Evolutionary conservation across 805 yeast species (phyloP).

Genomic region (Candida chilensis): DNA sequence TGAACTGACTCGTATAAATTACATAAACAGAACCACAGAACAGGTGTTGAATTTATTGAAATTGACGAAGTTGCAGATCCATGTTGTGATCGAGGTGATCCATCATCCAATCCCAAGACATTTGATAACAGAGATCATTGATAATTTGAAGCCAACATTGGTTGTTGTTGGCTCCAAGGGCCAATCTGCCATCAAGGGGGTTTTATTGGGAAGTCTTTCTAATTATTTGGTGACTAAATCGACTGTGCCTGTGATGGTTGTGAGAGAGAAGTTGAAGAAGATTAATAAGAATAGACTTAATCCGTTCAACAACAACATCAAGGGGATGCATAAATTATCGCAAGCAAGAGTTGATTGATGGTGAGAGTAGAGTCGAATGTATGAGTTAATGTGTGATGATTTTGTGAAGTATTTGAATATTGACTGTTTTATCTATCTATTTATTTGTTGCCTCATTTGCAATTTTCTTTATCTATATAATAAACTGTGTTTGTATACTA

Average conservation of each 20-base stretch:
- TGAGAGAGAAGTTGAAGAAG: constrained; percentile 61
- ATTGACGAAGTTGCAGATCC: constrained; percentile 63
- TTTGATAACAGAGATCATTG: constrained; percentile 59
- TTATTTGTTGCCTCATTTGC: too few relatives aligned
- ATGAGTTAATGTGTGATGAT: too few relatives aligned
- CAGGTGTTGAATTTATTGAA: constrained; percentile 41
- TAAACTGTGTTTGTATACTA: too few relatives aligned
- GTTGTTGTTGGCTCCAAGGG: constrained; percentile 76
- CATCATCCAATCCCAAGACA: constrained; percentile 74
- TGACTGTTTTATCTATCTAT: too few relatives aligned
- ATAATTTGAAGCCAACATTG: constrained; percentile 62
- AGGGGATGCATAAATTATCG: constrained; percentile 37
- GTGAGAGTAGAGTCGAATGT: too few relatives aligned
- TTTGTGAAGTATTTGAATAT: too few relatives aligned
- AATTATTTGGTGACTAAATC: constrained; percentile 66
- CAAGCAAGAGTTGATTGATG: constrained; percentile 35
- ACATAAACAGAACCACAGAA: constrained; percentile 32
- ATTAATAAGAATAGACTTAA: constrained; percentile 46
- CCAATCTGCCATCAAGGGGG: constrained; percentile 63
- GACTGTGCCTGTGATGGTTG: constrained; percentile 76
- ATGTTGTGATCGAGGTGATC: constrained; percentile 62
- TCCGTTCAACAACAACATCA: constrained; percentile 46
- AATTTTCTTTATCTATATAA: too few relatives aligned
- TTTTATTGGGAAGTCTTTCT: constrained; percentile 62
- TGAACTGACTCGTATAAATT: constrained; percentile 24